Conservation (phyloP, 83 land plant genomes). For the Larix sibirica region DNA sequence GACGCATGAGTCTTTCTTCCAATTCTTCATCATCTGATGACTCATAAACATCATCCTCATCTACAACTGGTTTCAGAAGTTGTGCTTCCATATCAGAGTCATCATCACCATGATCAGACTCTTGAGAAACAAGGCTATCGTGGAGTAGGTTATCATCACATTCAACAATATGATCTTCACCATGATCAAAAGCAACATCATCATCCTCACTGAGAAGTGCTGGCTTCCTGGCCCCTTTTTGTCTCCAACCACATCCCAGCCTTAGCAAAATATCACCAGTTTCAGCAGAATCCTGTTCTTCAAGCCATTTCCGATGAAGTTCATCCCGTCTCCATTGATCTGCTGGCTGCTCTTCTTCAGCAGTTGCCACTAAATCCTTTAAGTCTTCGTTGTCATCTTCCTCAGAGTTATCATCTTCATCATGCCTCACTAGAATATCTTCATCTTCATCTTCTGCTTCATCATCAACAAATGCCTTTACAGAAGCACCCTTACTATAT, state of each 20-base stretch:
- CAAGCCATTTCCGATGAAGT: slow-evolving; percentile 85
- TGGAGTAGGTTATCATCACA: not conserved
- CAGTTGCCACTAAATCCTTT: slow-evolving; percentile 64
- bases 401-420: slow-evolving; percentile 66
- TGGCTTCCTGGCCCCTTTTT: slow-evolving; percentile 27
- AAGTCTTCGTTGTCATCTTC: slow-evolving; percentile 55
- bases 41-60: slow-evolving; percentile 43
- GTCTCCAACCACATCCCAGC: slow-evolving; percentile 40
- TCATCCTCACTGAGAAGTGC: slow-evolving; percentile 51
- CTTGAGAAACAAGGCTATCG: not conserved
- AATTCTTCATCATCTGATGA: slow-evolving; percentile 82
- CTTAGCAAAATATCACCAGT: slow-evolving; percentile 70
- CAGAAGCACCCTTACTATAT: slow-evolving; percentile 49
- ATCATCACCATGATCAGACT: slow-evolving; percentile 37
- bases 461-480: slow-evolving; percentile 81
- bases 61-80: slow-evolving; percentile 18
- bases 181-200: slow-evolving; percentile 19
- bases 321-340: slow-evolving; percentile 62
- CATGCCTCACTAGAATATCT: slow-evolving; percentile 44
- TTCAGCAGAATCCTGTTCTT: slow-evolving; percentile 77
- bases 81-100: slow-evolving; percentile 28
- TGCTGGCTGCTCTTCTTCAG: slow-evolving; percentile 41
- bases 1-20: slow-evolving; percentile 35
- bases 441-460: slow-evolving; percentile 94
- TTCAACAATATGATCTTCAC: not conserved